Evolutionary conservation across 2,329 filamentous ascomycete genomes (phyloP).

Genomic region (Microsporum ferrugineum): DNA sequence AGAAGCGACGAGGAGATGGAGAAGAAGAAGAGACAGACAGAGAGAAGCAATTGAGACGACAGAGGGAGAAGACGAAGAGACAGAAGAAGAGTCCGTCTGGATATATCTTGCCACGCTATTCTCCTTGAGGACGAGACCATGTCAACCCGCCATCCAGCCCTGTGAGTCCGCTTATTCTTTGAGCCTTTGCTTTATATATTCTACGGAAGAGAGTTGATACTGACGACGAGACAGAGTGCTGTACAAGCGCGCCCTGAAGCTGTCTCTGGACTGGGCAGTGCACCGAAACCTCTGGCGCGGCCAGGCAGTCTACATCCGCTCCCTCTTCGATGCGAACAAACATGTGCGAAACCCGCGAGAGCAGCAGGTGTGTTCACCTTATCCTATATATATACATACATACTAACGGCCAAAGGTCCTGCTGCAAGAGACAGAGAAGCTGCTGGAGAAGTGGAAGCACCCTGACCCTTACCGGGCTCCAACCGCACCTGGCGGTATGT

Average conservation of each 20-base stretch:
- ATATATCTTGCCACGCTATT: neutral
- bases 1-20: neutral
- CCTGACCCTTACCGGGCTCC: conserved; percentile 85
- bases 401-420: conserved; percentile 49
- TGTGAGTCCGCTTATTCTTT: conserved; percentile 23
- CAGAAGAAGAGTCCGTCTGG: neutral
- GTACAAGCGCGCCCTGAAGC: conserved; percentile 85
- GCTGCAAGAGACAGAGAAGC: conserved; percentile 73
- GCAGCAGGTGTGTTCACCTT: conserved; percentile 54
- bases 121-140: neutral
- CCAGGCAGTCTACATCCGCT: conserved; percentile 90
- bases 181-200: neutral
- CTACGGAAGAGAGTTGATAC: neutral
- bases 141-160: conserved; percentile 22
- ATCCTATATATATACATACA: neutral
- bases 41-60: neutral
- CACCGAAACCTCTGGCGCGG: conserved; percentile 89
- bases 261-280: conserved; percentile 89
- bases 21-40: neutral
- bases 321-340: conserved; percentile 87
- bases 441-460: conserved; percentile 92
- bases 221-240: conserved; percentile 44
- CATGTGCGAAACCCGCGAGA: conserved; percentile 72
- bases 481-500: conserved; percentile 80
- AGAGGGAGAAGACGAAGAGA: neutral